Conservation (phyloP, 140 eudicot species). For the Erigeron philadelphicus region DNA sequence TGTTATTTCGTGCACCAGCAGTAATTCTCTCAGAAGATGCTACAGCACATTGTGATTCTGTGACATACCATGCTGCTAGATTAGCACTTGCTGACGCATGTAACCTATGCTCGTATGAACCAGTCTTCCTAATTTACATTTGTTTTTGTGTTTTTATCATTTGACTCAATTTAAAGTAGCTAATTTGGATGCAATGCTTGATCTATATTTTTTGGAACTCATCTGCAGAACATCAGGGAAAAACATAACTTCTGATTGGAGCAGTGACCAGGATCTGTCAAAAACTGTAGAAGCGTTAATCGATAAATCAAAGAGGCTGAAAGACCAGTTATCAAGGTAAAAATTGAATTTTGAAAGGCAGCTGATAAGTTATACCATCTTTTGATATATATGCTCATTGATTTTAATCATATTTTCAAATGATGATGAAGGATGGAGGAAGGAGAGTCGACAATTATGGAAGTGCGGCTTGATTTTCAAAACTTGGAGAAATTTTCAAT, state of each 20-base stretch:
- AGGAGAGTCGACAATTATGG: slow-evolving; percentile 37
- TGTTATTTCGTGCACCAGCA: slow-evolving; percentile 56
- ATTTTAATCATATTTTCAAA: slow-evolving; percentile 18
- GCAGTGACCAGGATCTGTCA: slow-evolving; percentile 29
- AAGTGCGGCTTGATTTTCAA: slow-evolving; percentile 49
- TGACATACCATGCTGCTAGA: slow-evolving; percentile 54
- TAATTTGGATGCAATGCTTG: background rate
- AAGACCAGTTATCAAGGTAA: slow-evolving; percentile 55
- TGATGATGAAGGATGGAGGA: slow-evolving; percentile 67
- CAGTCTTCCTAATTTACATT: slow-evolving; percentile 2
- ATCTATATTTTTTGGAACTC: background rate
- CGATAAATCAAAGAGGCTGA: slow-evolving; percentile 43
- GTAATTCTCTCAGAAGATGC: slow-evolving; percentile 48
- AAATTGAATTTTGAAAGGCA: background rate
- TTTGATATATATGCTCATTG: background rate
- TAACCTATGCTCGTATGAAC: slow-evolving; percentile 46
- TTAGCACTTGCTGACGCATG: slow-evolving; percentile 61
- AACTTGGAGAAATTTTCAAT: slow-evolving; percentile 59
- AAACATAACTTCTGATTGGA: slow-evolving; percentile 33
- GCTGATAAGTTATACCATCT: background rate
- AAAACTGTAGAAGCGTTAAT: slow-evolving; percentile 45
- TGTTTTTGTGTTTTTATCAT: background rate
- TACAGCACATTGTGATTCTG: slow-evolving; percentile 34
- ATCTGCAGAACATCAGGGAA: slow-evolving; percentile 39
- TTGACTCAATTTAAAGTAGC: background rate